Conservation (phyloP, 2,329 filamentous ascomycete species). For the Macroventuria anomochaeta region DNA sequence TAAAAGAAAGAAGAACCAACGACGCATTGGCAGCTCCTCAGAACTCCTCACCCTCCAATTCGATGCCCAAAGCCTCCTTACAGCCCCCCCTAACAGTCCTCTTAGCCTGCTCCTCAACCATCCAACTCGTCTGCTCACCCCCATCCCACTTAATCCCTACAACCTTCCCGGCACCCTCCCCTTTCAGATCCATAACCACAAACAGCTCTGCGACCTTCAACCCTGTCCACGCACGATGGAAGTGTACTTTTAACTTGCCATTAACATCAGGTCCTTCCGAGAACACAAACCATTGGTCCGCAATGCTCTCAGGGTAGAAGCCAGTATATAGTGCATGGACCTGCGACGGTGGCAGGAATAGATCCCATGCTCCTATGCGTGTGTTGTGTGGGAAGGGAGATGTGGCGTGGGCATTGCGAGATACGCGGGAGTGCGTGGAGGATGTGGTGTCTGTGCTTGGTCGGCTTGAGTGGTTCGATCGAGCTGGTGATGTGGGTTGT, state of each 20-base stretch:
- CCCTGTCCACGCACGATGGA: slow-evolving; percentile 43
- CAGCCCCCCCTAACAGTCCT: slow-evolving; percentile 36
- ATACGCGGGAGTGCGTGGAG: slow-evolving; percentile 16
- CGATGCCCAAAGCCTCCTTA: slow-evolving; percentile 32
- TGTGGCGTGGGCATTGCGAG: slow-evolving; percentile 26
- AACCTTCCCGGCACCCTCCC: slow-evolving; percentile 44
- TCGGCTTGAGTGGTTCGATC: slow-evolving; percentile 6
- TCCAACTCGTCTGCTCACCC: slow-evolving; percentile 32
- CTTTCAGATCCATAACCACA: slow-evolving; percentile 43
- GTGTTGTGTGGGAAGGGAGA: slow-evolving; percentile 11
- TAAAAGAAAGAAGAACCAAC: too few relatives aligned
- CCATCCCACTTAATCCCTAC: slow-evolving; percentile 46
- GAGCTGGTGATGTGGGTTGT: not conserved
- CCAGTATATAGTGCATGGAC: slow-evolving; percentile 41
- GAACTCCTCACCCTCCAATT: slow-evolving; percentile 56
- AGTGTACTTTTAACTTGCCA: slow-evolving; percentile 47
- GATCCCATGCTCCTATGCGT: slow-evolving; percentile 36
- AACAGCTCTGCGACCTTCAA: slow-evolving; percentile 45
- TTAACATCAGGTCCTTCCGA: slow-evolving; percentile 41
- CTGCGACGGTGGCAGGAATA: slow-evolving; percentile 42
- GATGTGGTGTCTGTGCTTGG: slow-evolving; percentile 8
- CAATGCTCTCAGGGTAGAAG: slow-evolving; percentile 28
- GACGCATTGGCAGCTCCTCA: too few relatives aligned
- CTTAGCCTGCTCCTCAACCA: slow-evolving; percentile 41
- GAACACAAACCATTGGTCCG: slow-evolving; percentile 46